Evolutionary conservation across 176 grass and related monocot genomes (phyloP), one percentile per base, ranked within the genome.

Genomic region (Coix lacrymajobi): DNA sequence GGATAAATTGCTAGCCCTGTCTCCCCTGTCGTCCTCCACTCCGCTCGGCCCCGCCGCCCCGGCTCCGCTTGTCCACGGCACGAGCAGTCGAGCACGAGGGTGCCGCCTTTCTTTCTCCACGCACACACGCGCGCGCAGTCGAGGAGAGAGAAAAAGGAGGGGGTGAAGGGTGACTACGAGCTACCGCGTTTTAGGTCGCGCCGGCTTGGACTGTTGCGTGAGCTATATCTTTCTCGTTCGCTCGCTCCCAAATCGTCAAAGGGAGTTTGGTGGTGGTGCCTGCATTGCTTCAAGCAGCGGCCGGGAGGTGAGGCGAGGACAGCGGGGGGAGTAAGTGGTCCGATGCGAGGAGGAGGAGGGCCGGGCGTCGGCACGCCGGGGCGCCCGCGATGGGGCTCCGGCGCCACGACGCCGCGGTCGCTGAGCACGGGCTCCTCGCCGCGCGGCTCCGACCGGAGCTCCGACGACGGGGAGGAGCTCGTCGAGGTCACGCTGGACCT

Each of bases 401-500:
- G 73, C 10, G 88, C 37, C 17, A 69, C 88, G 24, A 90, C 88
- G 74, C 88, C 88, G 74, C 88, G 88, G 65, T 90, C 88, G 61
- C 84, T 90, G 7, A 90, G 88, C 84, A 90, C 48, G 58, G 84
- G 88, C 44, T 91, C 89, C 32, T 92, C 86, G 60, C 82, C 78
- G 77, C 85, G 71, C 46, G 84, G 66, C 7, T 92, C 87, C 3
- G 81, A 80, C 83, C 76, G 82, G 74, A 92, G 85, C 79, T 85
- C 71, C 24, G 90, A 88, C 73, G 92, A 89, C 22, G 90, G 87
- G 4, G 95, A 98, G 81, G 86, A 89, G 86, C 91, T 91, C 66
- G 86, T 98, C 24, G 95, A 98, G 92, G 90, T 98, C 41, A 98
- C 95, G 39, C 88, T 98, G 16, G 95, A 98, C 84, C 66, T 98